Conservation (phyloP, 495 filamentous ascomycete species). For the Aspergillus bridgeri region DNA sequence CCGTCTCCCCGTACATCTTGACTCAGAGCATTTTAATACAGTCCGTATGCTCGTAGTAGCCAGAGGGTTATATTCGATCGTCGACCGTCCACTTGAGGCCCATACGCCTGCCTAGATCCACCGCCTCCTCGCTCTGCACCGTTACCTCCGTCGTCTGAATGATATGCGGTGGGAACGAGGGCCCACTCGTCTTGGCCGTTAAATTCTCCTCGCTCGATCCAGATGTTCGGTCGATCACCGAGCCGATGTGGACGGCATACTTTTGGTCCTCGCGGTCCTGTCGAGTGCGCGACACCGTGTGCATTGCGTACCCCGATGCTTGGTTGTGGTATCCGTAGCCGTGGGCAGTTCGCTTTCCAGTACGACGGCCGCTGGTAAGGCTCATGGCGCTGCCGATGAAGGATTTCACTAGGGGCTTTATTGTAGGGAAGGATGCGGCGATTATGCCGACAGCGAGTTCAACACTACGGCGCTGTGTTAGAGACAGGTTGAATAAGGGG, state of each 20-base stretch:
- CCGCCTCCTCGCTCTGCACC: conserved; percentile 5
- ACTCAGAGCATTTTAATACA: background rate
- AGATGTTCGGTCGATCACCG: background rate
- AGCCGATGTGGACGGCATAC: conserved; percentile 2
- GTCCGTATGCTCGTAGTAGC: background rate
- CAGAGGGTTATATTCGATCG: background rate
- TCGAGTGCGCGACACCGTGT: background rate
- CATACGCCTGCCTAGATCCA: background rate
- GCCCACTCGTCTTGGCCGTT: background rate
- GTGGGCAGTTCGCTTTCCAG: background rate
- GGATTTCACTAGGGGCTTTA: conserved; percentile 13
- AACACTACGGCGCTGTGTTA: conserved; percentile 1
- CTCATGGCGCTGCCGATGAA: conserved; percentile 8
- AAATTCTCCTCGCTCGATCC: conserved; percentile 5
- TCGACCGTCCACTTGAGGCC: background rate
- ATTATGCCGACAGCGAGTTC: conserved; percentile 13
- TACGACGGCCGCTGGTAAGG: conserved; percentile 8
- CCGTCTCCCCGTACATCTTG: background rate
- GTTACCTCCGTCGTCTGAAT: conserved; percentile 8
- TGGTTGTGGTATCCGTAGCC: conserved; percentile 4
- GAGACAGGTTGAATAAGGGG: background rate
- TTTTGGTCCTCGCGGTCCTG: conserved; percentile 1
- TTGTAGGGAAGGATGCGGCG: conserved; percentile 12
- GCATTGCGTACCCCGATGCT: background rate
- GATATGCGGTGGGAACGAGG: background rate